Conservation (phyloP, 2,329 filamentous ascomycete genomes). For the Pseudogymnoascus destructans region DNA sequence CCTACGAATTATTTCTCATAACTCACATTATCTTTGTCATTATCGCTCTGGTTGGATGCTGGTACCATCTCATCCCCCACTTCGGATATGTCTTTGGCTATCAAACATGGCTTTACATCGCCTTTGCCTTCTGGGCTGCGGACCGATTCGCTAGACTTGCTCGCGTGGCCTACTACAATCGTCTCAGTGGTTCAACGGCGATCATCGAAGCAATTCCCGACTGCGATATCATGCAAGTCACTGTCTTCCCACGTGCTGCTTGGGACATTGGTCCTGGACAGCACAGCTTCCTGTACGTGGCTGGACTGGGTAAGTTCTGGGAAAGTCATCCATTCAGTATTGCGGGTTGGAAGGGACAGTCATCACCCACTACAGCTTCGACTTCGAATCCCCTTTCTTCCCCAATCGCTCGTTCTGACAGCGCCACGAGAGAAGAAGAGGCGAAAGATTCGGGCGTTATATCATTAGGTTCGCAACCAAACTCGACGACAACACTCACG, state of each 20-base stretch:
- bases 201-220: slow-evolving; percentile 26
- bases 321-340: slow-evolving; percentile 44
- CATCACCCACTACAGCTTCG: neutral
- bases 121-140: slow-evolving; percentile 33
- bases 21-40: slow-evolving; percentile 14
- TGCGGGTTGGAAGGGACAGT: neutral
- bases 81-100: slow-evolving; percentile 32
- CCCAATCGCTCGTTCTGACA: neutral
- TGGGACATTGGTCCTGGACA: slow-evolving; percentile 26
- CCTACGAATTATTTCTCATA: slow-evolving; percentile 15
- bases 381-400: neutral
- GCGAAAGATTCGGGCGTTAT: neutral
- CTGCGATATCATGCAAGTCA: slow-evolving; percentile 29
- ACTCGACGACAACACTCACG: neutral
- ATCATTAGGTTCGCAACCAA: neutral
- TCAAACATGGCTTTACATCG: slow-evolving; percentile 34
- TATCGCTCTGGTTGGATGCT: slow-evolving; percentile 13
- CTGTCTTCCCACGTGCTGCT: slow-evolving; percentile 29
- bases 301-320: slow-evolving; percentile 34
- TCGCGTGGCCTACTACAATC: slow-evolving; percentile 25
- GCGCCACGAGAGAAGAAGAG: neutral
- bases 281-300: slow-evolving; percentile 38
- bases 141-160: slow-evolving; percentile 32
- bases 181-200: neutral
- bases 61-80: slow-evolving; percentile 28